A percentile compares a stretch with the other conserved stretches of the same genome.
These are phyloP conservation scores for Taphrina betulina DNA, from an alignment of 1,139 yeast species.

Conservation along the genomic window DNA sequence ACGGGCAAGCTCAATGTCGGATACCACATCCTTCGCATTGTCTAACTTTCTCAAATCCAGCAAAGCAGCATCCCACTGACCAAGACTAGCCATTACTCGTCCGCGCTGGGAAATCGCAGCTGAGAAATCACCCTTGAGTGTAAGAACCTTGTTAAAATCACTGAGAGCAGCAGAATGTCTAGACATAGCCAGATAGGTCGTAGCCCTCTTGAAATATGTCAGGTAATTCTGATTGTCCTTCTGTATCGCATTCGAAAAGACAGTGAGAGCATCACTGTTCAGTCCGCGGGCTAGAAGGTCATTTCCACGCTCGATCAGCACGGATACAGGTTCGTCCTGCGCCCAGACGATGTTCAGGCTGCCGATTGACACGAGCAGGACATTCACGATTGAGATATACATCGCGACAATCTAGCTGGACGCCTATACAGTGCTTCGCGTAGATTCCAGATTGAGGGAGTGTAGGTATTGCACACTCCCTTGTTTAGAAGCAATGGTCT, in stretches of 20 bases:
- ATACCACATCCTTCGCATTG: conserved; percentile 24
- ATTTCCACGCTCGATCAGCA: conserved; percentile 16
- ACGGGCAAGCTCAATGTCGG: conserved; percentile 22
- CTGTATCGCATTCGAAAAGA: conserved; percentile 14
- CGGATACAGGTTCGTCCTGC: conserved; percentile 25
- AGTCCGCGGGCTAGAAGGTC: conserved; percentile 17
- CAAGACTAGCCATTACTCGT: conserved; percentile 43
- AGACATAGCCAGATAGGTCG: conserved; percentile 46
- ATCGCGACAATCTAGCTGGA: too few species aligned
- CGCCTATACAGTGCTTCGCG: too few species aligned
- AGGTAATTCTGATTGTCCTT: conserved; percentile 40
- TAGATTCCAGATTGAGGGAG: too few species aligned
- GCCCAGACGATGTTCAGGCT: not conserved
- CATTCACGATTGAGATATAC: too few species aligned
- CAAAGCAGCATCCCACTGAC: conserved; percentile 43
- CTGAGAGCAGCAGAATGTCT: conserved; percentile 45
- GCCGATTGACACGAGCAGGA: too few species aligned
- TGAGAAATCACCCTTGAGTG: conserved; percentile 44
- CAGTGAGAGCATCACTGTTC: conserved; percentile 16
- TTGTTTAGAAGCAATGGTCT: too few species aligned
- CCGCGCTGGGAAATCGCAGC: conserved; percentile 46
- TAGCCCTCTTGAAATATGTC: conserved; percentile 46
- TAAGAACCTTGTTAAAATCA: conserved; percentile 45
- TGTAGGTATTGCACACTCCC: too few species aligned
- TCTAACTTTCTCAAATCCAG: conserved; percentile 36